phyloP scores from a whole-genome alignment of 2,329 filamentous ascomycete genomes.

The Monilinia fructicola region DNA sequence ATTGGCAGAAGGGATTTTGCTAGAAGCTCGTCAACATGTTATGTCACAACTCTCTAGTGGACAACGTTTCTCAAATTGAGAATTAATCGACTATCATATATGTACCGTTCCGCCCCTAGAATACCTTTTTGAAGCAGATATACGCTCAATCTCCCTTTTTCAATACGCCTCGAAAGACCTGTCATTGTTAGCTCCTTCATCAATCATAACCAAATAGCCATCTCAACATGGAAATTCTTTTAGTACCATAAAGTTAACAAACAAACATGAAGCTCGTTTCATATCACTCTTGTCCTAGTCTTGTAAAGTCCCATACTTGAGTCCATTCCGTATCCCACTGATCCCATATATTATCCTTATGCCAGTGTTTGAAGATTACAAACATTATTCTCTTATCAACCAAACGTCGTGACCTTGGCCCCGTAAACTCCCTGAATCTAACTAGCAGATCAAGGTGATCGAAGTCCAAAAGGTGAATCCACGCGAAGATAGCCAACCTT shows the following conservation, averaged over 20 bases:
- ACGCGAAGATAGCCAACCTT: not conserved
- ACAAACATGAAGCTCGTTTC: not conserved
- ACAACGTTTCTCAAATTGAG: not conserved
- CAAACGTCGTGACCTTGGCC: no score
- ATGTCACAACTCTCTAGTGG: not conserved
- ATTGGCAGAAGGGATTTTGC: not conserved
- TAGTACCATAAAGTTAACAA: not conserved
- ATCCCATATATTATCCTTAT: not conserved
- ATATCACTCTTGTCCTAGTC: not conserved
- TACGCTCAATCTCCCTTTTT: not conserved
- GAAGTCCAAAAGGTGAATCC: not conserved
- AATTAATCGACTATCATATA: not conserved
- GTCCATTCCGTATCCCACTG: not conserved
- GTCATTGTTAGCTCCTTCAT: not conserved
- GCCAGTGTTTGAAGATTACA: not conserved
- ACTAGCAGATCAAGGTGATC: not conserved
- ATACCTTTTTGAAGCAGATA: not conserved
- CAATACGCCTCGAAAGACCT: no score
- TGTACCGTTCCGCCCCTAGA: not conserved
- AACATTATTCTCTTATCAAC: not conserved
- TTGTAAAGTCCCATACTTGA: not conserved
- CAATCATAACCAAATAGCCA: not conserved
- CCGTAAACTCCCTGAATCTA: rapidly evolving
- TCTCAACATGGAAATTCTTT: not conserved
- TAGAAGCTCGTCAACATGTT: not conserved